phyloP scores from a whole-genome alignment of 2,329 filamentous ascomycete genomes.

The Camillea tinctor region DNA sequence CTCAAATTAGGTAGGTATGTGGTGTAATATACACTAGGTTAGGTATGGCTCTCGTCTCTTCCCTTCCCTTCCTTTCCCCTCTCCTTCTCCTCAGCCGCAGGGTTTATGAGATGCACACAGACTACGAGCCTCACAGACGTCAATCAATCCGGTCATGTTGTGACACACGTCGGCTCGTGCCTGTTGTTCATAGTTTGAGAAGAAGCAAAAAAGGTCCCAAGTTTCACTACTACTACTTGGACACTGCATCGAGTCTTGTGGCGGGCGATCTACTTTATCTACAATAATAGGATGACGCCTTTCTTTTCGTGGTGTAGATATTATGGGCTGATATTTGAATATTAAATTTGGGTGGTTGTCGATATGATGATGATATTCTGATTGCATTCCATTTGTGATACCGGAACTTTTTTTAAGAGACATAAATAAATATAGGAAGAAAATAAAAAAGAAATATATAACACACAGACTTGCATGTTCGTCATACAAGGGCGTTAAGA shows the following conservation, averaged over 20 bases:
- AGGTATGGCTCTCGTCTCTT: too few species aligned
- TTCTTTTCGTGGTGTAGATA: slow-evolving; percentile 16
- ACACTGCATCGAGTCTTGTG: slow-evolving; percentile 14
- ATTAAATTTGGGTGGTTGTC: slow-evolving; percentile 13
- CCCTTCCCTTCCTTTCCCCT: neutral
- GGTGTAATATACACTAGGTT: neutral
- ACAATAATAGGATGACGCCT: slow-evolving; percentile 4
- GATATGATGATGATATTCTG: slow-evolving; percentile 11
- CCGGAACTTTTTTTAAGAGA: slow-evolving; percentile 13
- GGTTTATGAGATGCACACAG: slow-evolving; percentile 3
- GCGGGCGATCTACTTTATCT: slow-evolving; percentile 7
- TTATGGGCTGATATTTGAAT: slow-evolving; percentile 15
- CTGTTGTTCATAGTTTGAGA: slow-evolving; percentile 9
- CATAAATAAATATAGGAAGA: slow-evolving; percentile 6
- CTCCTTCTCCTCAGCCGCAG: neutral
- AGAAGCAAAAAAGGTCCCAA: too few species aligned
- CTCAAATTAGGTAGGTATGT: neutral
- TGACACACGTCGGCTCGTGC: slow-evolving; percentile 11
- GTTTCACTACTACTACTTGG: slow-evolving; percentile 10
- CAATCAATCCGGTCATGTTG: slow-evolving; percentile 4
- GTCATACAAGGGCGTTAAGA: slow-evolving; percentile 15
- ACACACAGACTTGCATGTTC: neutral
- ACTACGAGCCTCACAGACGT: slow-evolving; percentile 15
- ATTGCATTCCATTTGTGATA: slow-evolving; percentile 15
- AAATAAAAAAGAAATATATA: neutral